Evolutionary conservation across 78 protist species (phyloP).

Genomic region (Pigoraptor vietnamica): DNA sequence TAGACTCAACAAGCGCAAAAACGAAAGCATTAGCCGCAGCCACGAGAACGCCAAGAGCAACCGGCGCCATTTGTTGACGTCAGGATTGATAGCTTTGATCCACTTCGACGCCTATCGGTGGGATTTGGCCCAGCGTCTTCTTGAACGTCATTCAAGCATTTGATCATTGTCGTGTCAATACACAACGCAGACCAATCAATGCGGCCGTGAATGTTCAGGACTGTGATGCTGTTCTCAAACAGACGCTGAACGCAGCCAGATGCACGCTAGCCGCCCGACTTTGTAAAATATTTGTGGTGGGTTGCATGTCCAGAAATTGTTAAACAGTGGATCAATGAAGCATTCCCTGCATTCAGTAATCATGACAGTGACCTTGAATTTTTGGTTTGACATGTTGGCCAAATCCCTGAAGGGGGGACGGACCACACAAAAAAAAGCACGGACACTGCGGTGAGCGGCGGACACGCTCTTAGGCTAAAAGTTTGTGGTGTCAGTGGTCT

Average conservation of each 20-base stretch:
- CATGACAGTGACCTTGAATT: not conserved
- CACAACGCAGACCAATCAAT: not conserved
- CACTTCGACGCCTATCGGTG: not conserved
- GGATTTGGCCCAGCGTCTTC: not conserved
- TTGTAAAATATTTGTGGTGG: not conserved
- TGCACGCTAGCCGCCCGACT: not conserved
- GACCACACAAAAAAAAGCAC: not conserved
- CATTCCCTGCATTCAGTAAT: not conserved
- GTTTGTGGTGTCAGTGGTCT: no score
- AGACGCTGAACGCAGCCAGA: not conserved
- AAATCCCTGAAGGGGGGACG: not conserved
- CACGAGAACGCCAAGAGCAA: not conserved
- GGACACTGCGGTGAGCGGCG: not conserved
- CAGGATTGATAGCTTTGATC: not conserved
- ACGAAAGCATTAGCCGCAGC: not conserved
- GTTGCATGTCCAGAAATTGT: no score
- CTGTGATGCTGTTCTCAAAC: not conserved
- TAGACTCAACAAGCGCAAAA: not conserved
- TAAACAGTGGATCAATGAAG: not conserved
- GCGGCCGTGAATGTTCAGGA: not conserved
- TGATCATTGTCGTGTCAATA: not conserved
- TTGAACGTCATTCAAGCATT: not conserved
- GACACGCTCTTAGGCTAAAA: not conserved
- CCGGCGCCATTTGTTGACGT: not conserved
- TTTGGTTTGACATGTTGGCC: not conserved